Evolutionary conservation across 805 yeast species (phyloP), one percentile per base, ranked within the genome.

Genomic region (Barnettozyma botsteinii): DNA sequence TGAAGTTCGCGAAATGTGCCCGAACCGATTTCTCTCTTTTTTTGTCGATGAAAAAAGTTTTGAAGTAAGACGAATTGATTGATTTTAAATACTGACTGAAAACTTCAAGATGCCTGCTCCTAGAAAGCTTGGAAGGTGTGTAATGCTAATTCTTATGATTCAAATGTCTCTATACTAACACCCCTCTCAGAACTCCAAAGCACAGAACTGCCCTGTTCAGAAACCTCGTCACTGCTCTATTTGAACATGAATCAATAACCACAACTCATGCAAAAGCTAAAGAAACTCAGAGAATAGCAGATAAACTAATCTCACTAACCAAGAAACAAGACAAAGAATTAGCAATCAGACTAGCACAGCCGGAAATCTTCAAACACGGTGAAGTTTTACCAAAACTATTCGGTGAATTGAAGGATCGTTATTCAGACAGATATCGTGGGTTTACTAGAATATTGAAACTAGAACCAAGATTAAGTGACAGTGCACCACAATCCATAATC

Each of bases 381-480:
- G 59, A 63, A 35, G 62, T 76, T 1, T 49, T 81, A 31, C 77
- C 85, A n/a, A 85, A 83, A 55, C 64, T 93, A 32, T 67, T 82
- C 44, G 72, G 70, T 14, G 86, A 75, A 31, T 67, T 89, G 30
- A 75, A 77, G 4, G 69, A 75, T 31, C 70, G 95, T 42, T 89
- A 84, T 56, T 54, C 66, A 4, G 53, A 62, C 19, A 75, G 96
- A 64, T 56, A 62, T 1, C 85, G 87, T 46, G 97, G 97, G 1
- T 91, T 81, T 65, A 87, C 97, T 3, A 76, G 98, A 50, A 76
- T 91, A 39, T 65, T 88, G 46, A 80, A 75, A 51, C 67, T 93
- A 45, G 98, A 93, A 61, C 87, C 89, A 14, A 72, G 98, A 49
- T 61, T 81, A 34, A 89, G 93, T 41, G 98, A 93, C 59, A 83